phyloP scores from a whole-genome alignment of 2,329 filamentous ascomycete species.

The Plenodomus lindquistii region DNA sequence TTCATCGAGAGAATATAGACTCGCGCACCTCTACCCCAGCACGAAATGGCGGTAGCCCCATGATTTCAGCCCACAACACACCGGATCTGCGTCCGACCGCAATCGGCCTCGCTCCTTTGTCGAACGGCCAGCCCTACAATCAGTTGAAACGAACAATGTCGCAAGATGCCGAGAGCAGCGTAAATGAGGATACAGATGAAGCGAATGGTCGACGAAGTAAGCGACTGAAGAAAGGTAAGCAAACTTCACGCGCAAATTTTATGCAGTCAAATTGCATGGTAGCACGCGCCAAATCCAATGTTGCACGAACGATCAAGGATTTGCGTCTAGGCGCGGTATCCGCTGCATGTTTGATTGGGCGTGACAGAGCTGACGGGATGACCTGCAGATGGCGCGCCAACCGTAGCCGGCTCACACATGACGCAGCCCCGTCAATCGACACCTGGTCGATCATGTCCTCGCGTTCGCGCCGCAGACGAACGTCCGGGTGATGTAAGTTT shows the following conservation, averaged over 20 bases:
- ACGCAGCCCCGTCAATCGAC: conserved; percentile 84
- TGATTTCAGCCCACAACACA: conserved; percentile 66
- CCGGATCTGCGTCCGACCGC: conserved; percentile 64
- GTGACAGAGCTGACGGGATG: conserved; percentile 24
- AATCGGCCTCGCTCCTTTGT: conserved; percentile 50
- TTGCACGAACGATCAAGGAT: not conserved
- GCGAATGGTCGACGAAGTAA: conserved; percentile 75
- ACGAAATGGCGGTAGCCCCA: conserved; percentile 65
- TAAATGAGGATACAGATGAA: conserved; percentile 59
- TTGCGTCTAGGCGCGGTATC: conserved; percentile 21
- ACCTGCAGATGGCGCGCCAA: conserved; percentile 64
- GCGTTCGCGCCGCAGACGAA: conserved; percentile 57
- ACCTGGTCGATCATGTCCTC: conserved; percentile 61
- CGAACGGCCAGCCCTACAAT: conserved; percentile 58
- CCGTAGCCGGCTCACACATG: conserved; percentile 96
- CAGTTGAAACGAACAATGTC: conserved; percentile 75
- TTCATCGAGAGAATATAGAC: conserved; percentile 57
- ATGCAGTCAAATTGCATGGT: conserved; percentile 12
- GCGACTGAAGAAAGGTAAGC: conserved; percentile 81
- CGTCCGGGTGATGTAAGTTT: conserved; percentile 61
- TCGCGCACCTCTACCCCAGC: conserved; percentile 62
- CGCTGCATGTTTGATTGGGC: conserved; percentile 23
- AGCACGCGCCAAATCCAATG: not conserved
- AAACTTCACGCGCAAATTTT: conserved; percentile 18
- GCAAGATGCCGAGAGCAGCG: conserved; percentile 58